Base-by-base conservation (phyloP, 2,329 filamentous ascomycete genomes). In the Talaromyces pinophilus region DNA sequence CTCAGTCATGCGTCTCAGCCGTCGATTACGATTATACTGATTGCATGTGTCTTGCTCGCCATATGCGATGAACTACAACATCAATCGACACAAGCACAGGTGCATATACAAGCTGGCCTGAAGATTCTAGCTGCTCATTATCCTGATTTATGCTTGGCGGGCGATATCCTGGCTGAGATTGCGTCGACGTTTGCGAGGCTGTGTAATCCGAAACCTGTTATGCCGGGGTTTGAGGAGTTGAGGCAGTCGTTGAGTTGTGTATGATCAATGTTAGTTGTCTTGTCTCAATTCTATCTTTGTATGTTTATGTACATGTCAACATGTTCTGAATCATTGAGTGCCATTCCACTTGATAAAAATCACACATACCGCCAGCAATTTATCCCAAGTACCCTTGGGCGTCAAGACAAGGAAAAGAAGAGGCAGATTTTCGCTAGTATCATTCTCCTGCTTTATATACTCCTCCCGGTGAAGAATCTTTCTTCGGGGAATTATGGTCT, bases 141-240 rank as follows among this genome's bases (percentile, higher is more conserved):
- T 55, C 28, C 50, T 33, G 17, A 33, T 19, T 2, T n/a, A 2
- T n/a, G 17, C 3, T 11, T 13, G 7, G 50, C 50, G 50, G 30
- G 28, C 15, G 22, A 28, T 28, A 50, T 2, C 17, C 5, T 55
- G 7, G 28, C 15, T 35, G 50, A 55, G 17, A 55, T 55, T 55
- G 50, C 50, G 17, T 55, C 50, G 50, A 55, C 50, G 7, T 55
- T 55, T 55, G 28, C 50, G 6, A 55, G 28, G 13, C 17, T 55
- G 28, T 55, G 50, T 55, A 55, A 33, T 35, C 50, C 50, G 17
- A 55, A 33, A 55, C 50, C 50, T 55, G 17, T 19, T 55, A 55
- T 55, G 50, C 50, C 15, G 28, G 50, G 50, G 28, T 35, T 55
- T 19, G 50, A 55, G 50, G 28, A 35, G 50, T 2, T 55, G 50